Percentiles rank a stretch among this genome's conserved stretches.
phyloP scores from a whole-genome alignment of 2,329 filamentous ascomycete genomes.

The Aspergillus tamarii region DNA sequence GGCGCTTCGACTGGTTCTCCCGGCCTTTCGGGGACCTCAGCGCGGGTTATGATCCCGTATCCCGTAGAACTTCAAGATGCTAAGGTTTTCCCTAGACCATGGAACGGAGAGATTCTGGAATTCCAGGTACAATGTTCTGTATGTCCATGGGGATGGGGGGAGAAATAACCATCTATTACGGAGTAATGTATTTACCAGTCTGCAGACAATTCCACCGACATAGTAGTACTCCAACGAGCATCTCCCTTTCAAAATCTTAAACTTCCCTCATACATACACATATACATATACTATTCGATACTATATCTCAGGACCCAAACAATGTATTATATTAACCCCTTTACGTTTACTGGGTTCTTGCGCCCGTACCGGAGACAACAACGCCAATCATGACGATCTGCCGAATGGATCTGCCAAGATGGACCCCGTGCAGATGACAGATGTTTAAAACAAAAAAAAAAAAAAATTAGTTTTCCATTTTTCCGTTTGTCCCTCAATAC shows the following conservation, averaged over 20 bases:
- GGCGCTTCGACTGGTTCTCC: conserved; percentile 2
- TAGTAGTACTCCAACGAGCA: neutral
- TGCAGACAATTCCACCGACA: neutral
- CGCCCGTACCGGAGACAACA: conserved; percentile 19
- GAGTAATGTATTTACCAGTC: neutral
- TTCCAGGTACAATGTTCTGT: neutral
- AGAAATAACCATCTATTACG: neutral
- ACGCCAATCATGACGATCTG: conserved; percentile 42
- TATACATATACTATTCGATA: neutral
- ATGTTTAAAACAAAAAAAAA: too few relatives aligned
- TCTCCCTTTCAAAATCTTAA: neutral
- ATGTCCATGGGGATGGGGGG: neutral
- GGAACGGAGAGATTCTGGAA: neutral
- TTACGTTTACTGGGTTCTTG: conserved; percentile 12
- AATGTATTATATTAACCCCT: neutral
- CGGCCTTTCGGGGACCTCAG: conserved; percentile 11
- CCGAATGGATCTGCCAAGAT: conserved; percentile 41
- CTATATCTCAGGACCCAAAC: neutral
- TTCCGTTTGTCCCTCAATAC: neutral
- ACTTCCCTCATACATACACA: too few relatives aligned
- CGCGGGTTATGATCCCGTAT: neutral
- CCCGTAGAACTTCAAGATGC: neutral
- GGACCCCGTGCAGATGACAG: conserved; percentile 41
- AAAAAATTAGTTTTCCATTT: conserved; percentile 7
- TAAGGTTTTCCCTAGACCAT: neutral